A percentile compares a stretch with the other conserved stretches of the same genome.
Evolutionary conservation across 305 asterid species (phyloP).

Genomic region (Fraxinus floribunda): DNA sequence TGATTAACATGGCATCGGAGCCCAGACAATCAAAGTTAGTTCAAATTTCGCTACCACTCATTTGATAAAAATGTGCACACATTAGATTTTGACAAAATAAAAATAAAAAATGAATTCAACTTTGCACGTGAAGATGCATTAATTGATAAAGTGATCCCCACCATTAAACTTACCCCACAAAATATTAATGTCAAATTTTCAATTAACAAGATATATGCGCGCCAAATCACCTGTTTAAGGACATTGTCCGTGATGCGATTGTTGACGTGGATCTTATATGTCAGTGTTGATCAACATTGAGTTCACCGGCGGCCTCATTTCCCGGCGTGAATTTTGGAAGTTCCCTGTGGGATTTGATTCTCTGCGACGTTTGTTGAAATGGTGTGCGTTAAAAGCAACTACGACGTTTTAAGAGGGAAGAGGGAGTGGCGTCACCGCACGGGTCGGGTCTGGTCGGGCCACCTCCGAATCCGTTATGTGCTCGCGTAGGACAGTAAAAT

Average conservation of each 20-base stretch:
- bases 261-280: constrained; percentile 61
- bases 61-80: not conserved
- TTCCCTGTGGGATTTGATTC: constrained; percentile 24
- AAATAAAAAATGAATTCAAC: not conserved
- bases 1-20: no score
- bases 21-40: not conserved
- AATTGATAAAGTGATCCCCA: not conserved
- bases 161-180: not conserved
- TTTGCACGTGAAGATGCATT: no score
- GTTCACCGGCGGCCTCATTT: constrained; percentile 64
- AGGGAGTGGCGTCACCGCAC: no score
- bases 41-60: not conserved
- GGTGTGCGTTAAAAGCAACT: no score
- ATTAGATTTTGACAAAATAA: no score
- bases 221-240: constrained; percentile 62
- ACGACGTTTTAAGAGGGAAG: no score
- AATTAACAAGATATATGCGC: not conserved
- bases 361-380: constrained; percentile 16
- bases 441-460: no score
- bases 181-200: not conserved
- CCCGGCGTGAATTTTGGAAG: constrained; percentile 17
- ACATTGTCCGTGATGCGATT: constrained; percentile 79
- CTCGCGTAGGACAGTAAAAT: no score
- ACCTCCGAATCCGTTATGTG: no score
- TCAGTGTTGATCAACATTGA: constrained; percentile 46